These are phyloP conservation scores for Plectranthus barbatus DNA, from an alignment of 257 asterid species.

Conservation along the genomic window DNA sequence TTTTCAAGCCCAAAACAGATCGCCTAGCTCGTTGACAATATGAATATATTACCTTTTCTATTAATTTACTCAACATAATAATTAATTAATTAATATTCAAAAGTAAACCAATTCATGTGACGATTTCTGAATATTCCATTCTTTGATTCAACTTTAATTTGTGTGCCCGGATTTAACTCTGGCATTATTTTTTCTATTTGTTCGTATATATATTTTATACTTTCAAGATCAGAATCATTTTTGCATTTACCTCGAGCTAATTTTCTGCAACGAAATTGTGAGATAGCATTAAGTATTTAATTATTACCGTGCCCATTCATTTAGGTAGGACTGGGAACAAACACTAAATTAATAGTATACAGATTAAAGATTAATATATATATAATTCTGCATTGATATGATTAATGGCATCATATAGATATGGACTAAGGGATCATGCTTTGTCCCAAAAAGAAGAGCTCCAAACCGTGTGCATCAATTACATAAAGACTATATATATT, in stretches of 20 bases:
- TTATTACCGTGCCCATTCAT: slow-evolving; percentile 9
- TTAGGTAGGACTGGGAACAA: not conserved
- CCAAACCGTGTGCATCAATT: slow-evolving; percentile 5
- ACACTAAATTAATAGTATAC: not conserved
- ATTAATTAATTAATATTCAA: not conserved
- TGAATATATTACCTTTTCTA: not conserved
- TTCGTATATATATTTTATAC: no score
- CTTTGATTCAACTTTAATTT: not conserved
- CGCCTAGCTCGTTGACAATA: slow-evolving; percentile 4
- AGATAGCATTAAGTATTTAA: not conserved
- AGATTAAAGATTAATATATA: not conserved
- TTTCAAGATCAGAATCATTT: no score
- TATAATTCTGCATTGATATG: not conserved
- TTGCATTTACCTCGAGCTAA: no score
- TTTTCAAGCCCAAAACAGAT: not conserved
- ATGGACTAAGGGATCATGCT: slow-evolving; percentile 14
- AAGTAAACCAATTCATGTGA: slow-evolving; percentile 8
- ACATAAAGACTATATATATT: not conserved
- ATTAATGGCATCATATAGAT: not conserved
- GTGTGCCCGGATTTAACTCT: not conserved
- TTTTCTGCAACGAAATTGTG: not conserved
- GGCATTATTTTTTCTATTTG: not conserved
- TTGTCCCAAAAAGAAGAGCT: slow-evolving; percentile 26
- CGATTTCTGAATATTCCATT: not conserved
- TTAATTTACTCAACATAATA: not conserved